These are phyloP conservation scores for Neurospora crassa DNA, from an alignment of 2,329 filamentous ascomycete species.

Conservation along the genomic window DNA sequence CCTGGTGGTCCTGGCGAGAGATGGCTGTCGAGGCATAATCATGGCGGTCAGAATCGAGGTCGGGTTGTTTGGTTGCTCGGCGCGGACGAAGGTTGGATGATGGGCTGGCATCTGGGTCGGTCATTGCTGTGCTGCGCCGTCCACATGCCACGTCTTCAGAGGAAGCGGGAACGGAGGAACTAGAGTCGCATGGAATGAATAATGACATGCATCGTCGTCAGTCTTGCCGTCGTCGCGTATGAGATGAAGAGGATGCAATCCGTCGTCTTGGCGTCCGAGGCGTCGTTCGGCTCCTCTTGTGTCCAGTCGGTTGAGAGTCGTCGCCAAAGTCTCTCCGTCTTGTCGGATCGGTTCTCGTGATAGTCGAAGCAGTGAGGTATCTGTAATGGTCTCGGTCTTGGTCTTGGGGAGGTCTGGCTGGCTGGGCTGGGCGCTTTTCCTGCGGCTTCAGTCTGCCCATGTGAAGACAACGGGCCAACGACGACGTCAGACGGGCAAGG, in stretches of 20 bases:
- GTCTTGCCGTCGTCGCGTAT: not conserved
- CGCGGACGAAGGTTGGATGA: slow-evolving; percentile 15
- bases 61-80: slow-evolving; percentile 13
- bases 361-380: not conserved
- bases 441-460: not conserved
- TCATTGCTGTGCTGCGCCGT: slow-evolving; percentile 22
- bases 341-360: not conserved
- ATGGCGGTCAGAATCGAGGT: slow-evolving; percentile 1
- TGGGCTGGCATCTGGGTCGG: slow-evolving; percentile 22
- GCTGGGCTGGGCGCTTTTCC: not conserved
- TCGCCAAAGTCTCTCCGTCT: not conserved
- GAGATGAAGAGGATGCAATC: not conserved
- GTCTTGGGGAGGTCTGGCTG: not conserved
- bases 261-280: not conserved
- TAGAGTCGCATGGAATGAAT: not conserved
- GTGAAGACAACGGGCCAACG: not conserved
- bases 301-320: not conserved
- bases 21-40: slow-evolving; percentile 1
- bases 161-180: not conserved
- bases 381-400: not conserved
- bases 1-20: not conserved
- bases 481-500: not conserved
- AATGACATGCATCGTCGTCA: slow-evolving; percentile 6
- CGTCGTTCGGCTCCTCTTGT: not conserved
- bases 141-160: slow-evolving; percentile 1